phyloP scores from a whole-genome alignment of 768 basidiomycete species.

The Lentinus brumalis region DNA sequence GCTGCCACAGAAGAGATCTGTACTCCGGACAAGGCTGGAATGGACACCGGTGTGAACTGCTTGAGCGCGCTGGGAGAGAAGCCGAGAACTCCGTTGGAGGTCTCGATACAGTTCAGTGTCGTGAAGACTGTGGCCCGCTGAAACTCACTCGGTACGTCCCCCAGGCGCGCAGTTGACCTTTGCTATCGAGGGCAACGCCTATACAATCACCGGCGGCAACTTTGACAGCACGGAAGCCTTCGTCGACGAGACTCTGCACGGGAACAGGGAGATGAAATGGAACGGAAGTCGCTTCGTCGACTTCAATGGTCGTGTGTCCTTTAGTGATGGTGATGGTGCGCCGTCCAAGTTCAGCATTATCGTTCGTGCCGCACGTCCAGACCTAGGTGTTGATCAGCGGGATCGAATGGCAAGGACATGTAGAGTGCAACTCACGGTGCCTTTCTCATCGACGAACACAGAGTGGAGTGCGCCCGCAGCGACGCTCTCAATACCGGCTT shows the following conservation, averaged over 20 bases:
- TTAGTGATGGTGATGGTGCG: background rate
- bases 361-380: conserved; percentile 18
- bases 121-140: background rate
- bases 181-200: conserved; percentile 40
- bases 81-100: conserved; percentile 33
- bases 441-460: conserved; percentile 44
- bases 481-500: conserved; percentile 42
- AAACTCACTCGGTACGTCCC: conserved; percentile 43
- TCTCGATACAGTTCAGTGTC: background rate
- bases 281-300: background rate
- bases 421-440: conserved; percentile 33
- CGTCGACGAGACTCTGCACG: conserved; percentile 32
- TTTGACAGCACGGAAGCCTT: conserved; percentile 42
- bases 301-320: background rate
- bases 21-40: background rate
- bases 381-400: background rate
- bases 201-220: conserved; percentile 46
- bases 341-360: conserved; percentile 16
- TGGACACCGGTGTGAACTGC: conserved; percentile 29
- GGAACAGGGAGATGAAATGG: conserved; percentile 22
- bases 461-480: conserved; percentile 50
- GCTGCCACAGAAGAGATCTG: conserved; percentile 41
- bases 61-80: conserved; percentile 27
- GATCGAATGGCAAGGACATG: background rate
- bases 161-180: conserved; percentile 46